These are phyloP conservation scores for Penicillium capsulatum DNA, from an alignment of 2,329 filamentous ascomycete species.

Conservation along the genomic window DNA sequence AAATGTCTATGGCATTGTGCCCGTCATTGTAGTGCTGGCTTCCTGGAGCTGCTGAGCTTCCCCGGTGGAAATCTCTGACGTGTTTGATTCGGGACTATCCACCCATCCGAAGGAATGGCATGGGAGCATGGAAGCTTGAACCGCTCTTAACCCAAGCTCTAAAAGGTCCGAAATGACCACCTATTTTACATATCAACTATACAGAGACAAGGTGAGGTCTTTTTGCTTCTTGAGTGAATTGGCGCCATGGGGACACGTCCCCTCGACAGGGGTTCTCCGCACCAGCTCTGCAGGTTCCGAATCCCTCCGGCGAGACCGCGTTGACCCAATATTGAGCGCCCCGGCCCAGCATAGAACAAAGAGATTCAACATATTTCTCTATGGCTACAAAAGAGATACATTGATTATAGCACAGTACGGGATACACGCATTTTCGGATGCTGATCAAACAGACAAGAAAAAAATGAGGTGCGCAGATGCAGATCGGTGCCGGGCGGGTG, in stretches of 20 bases:
- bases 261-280: constrained; percentile 26
- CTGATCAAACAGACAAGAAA: constrained; percentile 27
- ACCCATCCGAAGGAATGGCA: constrained; percentile 11
- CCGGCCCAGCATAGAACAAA: background rate
- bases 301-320: constrained; percentile 26
- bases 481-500: constrained; percentile 9
- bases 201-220: background rate
- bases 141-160: background rate
- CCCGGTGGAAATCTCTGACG: constrained; percentile 26
- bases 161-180: background rate
- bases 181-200: too few relatives aligned
- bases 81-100: constrained; percentile 18
- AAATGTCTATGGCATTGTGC: too few relatives aligned
- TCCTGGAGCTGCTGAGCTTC: constrained; percentile 6
- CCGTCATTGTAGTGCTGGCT: too few relatives aligned
- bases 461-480: constrained; percentile 21
- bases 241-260: constrained; percentile 2
- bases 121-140: constrained; percentile 8
- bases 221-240: too few relatives aligned
- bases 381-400: constrained; percentile 43
- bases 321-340: background rate
- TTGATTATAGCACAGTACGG: constrained; percentile 45
- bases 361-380: constrained; percentile 27
- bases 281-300: constrained; percentile 23
- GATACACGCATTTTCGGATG: constrained; percentile 39